phyloP scores from a whole-genome alignment of 257 asterid genomes.

The Schizonepeta tenuifolia region DNA sequence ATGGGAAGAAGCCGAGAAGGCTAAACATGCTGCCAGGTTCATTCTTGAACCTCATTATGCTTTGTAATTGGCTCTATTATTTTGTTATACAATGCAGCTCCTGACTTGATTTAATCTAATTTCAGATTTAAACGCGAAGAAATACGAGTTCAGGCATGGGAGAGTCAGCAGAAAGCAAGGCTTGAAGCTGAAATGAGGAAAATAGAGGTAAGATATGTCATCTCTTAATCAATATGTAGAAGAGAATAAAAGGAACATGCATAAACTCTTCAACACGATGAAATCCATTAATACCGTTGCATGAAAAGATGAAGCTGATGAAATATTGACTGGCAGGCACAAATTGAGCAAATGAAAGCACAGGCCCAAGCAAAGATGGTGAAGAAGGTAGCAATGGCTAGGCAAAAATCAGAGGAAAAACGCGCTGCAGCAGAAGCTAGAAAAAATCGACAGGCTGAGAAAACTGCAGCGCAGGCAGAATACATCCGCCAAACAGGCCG shows the following conservation, averaged over 20 bases:
- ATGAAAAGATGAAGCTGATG: conserved; percentile 3
- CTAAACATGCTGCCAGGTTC: conserved; percentile 89
- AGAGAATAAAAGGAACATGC: too few species aligned
- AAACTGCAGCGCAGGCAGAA: conserved; percentile 74
- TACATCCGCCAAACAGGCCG: conserved; percentile 84
- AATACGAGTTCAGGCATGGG: conserved; percentile 93
- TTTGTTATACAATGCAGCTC: not conserved
- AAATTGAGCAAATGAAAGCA: conserved; percentile 83
- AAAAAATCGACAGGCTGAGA: conserved; percentile 65
- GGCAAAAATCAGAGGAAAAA: conserved; percentile 84
- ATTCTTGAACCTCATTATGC: not conserved
- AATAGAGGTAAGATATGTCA: conserved; percentile 62
- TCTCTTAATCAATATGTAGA: not conserved
- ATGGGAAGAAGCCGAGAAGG: conserved; percentile 92
- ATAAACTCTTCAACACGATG: not conserved
- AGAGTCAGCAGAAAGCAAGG: conserved; percentile 88
- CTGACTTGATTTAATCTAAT: not conserved
- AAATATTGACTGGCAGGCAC: conserved; percentile 42
- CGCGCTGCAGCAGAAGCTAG: conserved; percentile 77
- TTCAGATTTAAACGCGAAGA: conserved; percentile 89
- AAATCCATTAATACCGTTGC: not conserved
- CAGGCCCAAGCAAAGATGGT: conserved; percentile 87
- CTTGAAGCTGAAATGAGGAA: conserved; percentile 98
- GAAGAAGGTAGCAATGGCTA: conserved; percentile 84
- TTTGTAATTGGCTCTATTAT: conserved; percentile 13